A percentile compares a stretch with the other conserved stretches of the same genome.
These are phyloP conservation scores for Zygotorulaspora danielsina DNA, from an alignment of 805 yeast species.

Conservation along the genomic window DNA sequence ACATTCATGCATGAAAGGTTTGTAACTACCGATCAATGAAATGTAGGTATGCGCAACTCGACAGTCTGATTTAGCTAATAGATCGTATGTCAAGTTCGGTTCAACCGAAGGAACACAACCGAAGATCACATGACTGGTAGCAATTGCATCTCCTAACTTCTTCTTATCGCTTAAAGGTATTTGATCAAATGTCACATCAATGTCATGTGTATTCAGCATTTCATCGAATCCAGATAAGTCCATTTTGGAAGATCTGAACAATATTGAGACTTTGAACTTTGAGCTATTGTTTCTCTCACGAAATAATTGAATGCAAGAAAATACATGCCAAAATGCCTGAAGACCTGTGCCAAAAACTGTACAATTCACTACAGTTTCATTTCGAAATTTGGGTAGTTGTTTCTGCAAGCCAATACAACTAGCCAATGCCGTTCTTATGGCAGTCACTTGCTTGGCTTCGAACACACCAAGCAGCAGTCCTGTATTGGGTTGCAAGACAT, in stretches of 20 bases:
- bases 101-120: constrained; percentile 58
- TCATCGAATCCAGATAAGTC: constrained; percentile 45
- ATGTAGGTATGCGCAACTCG: constrained; percentile 39
- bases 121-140: constrained; percentile 46
- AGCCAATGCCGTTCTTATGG: constrained; percentile 62
- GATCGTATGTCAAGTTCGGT: constrained; percentile 41
- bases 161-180: constrained; percentile 25
- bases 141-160: constrained; percentile 28
- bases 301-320: constrained; percentile 10
- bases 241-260: constrained; percentile 39
- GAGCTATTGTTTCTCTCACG: constrained; percentile 6
- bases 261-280: constrained; percentile 38
- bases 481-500: constrained; percentile 45
- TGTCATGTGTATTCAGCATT: constrained; percentile 34
- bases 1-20: constrained; percentile 63
- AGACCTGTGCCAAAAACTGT: constrained; percentile 58
- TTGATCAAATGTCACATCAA: constrained; percentile 33
- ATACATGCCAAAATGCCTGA: constrained; percentile 62
- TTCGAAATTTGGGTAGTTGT: constrained; percentile 17
- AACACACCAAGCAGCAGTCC: constrained; percentile 52
- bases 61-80: constrained; percentile 24
- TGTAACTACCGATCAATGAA: constrained; percentile 61
- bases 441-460: constrained; percentile 57
- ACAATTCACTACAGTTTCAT: constrained; percentile 14
- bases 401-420: constrained; percentile 44